Base-by-base conservation (phyloP, 306 rosid genomes). In the Sesbania bispinosa region DNA sequence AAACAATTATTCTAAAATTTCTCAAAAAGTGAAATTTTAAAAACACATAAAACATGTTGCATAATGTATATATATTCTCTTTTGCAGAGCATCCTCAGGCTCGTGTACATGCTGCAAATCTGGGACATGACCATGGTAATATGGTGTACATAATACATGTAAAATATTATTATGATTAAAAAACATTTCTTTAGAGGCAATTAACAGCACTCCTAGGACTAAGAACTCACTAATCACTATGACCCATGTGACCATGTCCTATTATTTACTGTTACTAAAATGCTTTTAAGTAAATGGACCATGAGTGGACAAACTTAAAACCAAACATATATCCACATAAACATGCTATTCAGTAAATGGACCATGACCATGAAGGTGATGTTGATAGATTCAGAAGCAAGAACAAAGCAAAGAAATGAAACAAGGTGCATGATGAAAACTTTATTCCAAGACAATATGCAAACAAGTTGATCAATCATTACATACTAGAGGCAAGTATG, bases 11-110 rank as follows among this genome's bases (percentile, higher is more conserved):
- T 32, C 15, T 8, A 20, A 43, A 42, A 52, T 59, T 36, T 55
- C 53, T 42, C 45, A 4, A 63, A 59, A 71, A 77, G 16, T 21
- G 50, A 29, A 68, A 69, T 48, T 62, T 73, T 55, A 51, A 14
- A 26, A 45, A 35, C 26, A 21, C 42, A 10, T 39, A 67, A 24
- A 18, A 10, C 70, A 67, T 53, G 58, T 11, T 46, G 67, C 46
- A 11, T 45, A 62, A 48, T 26, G 48, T 47, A 32, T 35, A 30
- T n/a, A n/a, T n/a, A n/a, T n/a, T n/a, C n/a, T n/a, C n/a, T n/a
- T n/a, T n/a, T n/a, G n/a, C n/a, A n/a, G n/a, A n/a, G n/a, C n/a
- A n/a, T 38, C 53, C 59, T 71, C 51, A 10, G 60, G 46, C 35
- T 10, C 1, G 32, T 62, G 10, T 0, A 26, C 33, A 42, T 35